phyloP scores from a whole-genome alignment of 257 asterid genomes.

The Solanum piurae region DNA sequence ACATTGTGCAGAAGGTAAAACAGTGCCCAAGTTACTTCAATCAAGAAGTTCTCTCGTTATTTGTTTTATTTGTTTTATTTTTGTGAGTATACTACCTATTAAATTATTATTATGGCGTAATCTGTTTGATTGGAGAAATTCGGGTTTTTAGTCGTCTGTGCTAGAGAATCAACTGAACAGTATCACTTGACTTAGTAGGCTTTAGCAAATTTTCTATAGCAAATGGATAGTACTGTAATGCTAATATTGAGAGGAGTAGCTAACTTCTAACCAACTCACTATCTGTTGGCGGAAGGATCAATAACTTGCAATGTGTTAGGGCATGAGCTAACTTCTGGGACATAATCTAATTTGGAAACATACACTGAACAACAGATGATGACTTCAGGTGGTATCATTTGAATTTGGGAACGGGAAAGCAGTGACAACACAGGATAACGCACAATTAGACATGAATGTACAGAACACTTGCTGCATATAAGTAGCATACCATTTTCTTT shows the following conservation, averaged over 20 bases:
- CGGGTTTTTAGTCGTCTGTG: not conserved
- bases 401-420: not conserved
- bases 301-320: not conserved
- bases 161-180: not conserved
- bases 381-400: not conserved
- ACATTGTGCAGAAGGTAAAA: constrained; percentile 25
- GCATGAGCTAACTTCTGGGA: not conserved
- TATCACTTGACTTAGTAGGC: not conserved
- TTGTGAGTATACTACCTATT: not conserved
- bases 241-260: not conserved
- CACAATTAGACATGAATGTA: not conserved
- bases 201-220: not conserved
- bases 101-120: not conserved
- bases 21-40: not conserved
- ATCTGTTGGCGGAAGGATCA: not conserved
- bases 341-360: not conserved
- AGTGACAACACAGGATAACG: not conserved
- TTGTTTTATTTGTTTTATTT: not conserved
- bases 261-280: not conserved
- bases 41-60: not conserved
- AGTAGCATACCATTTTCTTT: not conserved
- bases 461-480: not conserved
- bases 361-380: not conserved
- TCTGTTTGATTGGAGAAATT: not conserved
- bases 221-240: not conserved